Base-by-base conservation (phyloP, 257 asterid genomes). In the Perilla frutescens region DNA sequence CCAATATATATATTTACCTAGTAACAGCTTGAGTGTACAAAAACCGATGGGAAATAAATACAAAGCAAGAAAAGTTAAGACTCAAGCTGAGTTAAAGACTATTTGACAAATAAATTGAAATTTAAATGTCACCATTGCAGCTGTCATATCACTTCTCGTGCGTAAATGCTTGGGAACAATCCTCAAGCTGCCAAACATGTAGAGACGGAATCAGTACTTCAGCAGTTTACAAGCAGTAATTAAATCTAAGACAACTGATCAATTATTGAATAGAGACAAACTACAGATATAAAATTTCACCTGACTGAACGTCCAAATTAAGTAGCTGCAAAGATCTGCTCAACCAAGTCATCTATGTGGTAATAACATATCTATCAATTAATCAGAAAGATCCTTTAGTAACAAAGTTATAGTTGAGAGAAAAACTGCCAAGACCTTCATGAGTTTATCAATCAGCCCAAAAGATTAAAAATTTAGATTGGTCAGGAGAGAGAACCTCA, bases 291-390 rank as follows among this genome's bases (percentile, higher is more conserved):
- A 68, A 77, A 77, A 82, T 62, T 67, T 89, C 88, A 88, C 98
- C 94, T 90, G 91, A 73, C 70, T 69, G 81, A 80, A 73, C 72
- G 81, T 80, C 85, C 87, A 83, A 85, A 81, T 56, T 59, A 81
- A 73, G 85, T 70, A 82, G 96, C 81, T 81, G 93, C 89, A 76
- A 81, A 79, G 84, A 84, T 88, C 89, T 82, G 91, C 91, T 80
- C 91, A 92, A 90, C 91, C 89, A 85, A 86, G 87, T 86, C 95
- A 85, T 79, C 84, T 85, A 90, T 81, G 81, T 70, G 87, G 85
- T 70, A 88, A 83, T 81, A 78, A 85, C 84, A 84, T 84, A 92
- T 92, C 91, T 88, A 90, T 79, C 90, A 90, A 87, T 90, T 81
- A 84, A 92, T 84, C 86, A 90, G 85, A 86, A 84, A 88, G 84